Evolutionary conservation across 441 rosid genomes (phyloP).

Genomic region (Hypseocharis bilobata): DNA sequence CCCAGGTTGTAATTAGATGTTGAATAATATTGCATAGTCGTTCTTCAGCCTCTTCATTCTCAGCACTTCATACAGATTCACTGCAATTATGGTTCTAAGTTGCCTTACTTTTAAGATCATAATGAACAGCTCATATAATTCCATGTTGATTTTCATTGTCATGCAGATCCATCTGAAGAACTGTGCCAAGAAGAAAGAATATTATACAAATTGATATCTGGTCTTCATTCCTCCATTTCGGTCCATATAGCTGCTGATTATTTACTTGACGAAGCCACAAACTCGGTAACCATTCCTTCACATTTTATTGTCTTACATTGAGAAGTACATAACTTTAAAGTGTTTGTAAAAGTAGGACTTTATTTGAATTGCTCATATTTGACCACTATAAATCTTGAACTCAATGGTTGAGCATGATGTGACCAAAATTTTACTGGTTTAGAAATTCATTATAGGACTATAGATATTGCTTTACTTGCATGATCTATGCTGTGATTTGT

Average conservation of each 20-base stretch:
- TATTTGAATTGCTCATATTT: not conserved
- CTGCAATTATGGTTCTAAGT: not conserved
- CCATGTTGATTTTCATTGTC: not conserved
- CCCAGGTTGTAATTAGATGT: not conserved
- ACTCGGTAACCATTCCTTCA: conserved; percentile 32
- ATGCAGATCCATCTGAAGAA: conserved; percentile 60
- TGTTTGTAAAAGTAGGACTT: not conserved
- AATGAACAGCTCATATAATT: not conserved
- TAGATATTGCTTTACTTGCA: not conserved
- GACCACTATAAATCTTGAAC: not conserved
- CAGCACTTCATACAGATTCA: not conserved
- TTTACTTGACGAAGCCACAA: conserved; percentile 61
- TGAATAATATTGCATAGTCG: not conserved
- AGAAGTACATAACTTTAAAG: not conserved
- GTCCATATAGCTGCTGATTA: conserved; percentile 73
- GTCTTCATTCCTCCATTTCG: conserved; percentile 80
- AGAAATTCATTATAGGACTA: not conserved
- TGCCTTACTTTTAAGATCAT: not conserved
- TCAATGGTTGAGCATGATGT: not conserved
- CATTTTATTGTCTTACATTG: not conserved
- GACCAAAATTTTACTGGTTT: not conserved
- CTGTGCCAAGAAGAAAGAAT: conserved; percentile 68
- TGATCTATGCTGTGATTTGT: not conserved
- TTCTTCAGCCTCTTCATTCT: not conserved
- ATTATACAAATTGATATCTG: conserved; percentile 75